Conservation (phyloP, 805 yeast species). For the Candida hungchunana region DNA sequence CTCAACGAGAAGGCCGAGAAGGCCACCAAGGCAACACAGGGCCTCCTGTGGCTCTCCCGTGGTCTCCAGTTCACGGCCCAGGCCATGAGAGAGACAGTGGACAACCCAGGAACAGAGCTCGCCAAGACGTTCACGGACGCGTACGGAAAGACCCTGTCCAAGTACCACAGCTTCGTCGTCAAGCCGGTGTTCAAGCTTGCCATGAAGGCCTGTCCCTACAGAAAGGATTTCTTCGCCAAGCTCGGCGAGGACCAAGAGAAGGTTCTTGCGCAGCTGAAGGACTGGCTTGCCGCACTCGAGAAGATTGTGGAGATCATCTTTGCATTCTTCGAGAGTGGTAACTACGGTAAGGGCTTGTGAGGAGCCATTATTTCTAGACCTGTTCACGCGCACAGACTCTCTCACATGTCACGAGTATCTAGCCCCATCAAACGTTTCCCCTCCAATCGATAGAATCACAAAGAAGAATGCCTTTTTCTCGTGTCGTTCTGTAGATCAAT, state of each 20-base stretch:
- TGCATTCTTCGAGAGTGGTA: slow-evolving; percentile 72
- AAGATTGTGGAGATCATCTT: slow-evolving; percentile 66
- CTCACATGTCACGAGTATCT: no score
- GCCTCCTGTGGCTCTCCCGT: slow-evolving; percentile 78
- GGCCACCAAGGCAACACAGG: slow-evolving; percentile 81
- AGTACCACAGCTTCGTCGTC: slow-evolving; percentile 76
- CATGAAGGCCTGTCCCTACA: slow-evolving; percentile 92
- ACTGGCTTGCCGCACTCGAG: slow-evolving; percentile 77
- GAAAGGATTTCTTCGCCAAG: slow-evolving; percentile 79
- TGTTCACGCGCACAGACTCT: no score
- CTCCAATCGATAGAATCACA: no score
- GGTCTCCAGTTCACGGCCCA: slow-evolving; percentile 89
- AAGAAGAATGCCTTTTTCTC: no score
- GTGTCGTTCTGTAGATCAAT: no score
- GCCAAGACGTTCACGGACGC: slow-evolving; percentile 77
- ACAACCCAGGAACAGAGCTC: slow-evolving; percentile 58
- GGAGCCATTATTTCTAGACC: no score
- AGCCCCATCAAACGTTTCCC: no score
- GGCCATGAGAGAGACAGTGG: slow-evolving; percentile 78
- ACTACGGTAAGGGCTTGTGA: slow-evolving; percentile 84
- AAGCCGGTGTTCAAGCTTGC: slow-evolving; percentile 89
- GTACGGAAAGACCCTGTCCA: slow-evolving; percentile 73
- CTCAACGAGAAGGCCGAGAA: slow-evolving; percentile 62
- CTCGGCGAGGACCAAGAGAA: slow-evolving; percentile 71
- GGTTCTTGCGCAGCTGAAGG: slow-evolving; percentile 59